Base-by-base conservation (phyloP, 305 asterid genomes). In the Fraxinus sp. region DNA sequence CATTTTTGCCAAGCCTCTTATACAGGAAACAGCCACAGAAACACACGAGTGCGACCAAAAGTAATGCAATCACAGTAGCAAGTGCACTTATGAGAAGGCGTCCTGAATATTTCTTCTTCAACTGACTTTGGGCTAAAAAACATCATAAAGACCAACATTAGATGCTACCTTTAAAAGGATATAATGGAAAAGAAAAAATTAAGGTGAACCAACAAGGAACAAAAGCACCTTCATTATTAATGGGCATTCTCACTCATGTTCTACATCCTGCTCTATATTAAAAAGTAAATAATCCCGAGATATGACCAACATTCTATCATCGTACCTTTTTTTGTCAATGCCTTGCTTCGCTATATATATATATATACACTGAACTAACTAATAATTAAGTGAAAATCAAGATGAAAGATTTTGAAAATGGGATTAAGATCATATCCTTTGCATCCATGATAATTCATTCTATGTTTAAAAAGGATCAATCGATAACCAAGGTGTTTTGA, bases 1-100 rank as follows among this genome's bases (percentile, higher is more conserved):
- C 98, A 82, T 89, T 89, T 92, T 95, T 96, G 77, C 95, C 97
- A 78, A 95, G 96, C 89, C 97, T 95, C 88, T 96, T 96, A 87
- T 96, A 93, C 83, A 95, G 91, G 89, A 89, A 93, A 86, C 99
- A 96, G 28, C 98, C 97, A 95, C 99, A 95, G 93, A 93, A 96
- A 89, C 99, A 96, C 97, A 96, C 95, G 8, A 96, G 94, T 52
- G 99, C 99, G 57, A 96, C 98, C 86, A 95, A 89, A 89, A 96
- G 98, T 89, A 96, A 87, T 1, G 97, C 99, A 82, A 97, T 98
- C 76, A 96, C 93, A 43, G 99, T 96, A 85, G 98, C 98, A 79
- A 94, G 86, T 64, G 99, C 97, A 88, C 98, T 95, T 85, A 93
- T 88, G 78, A 95, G 96, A 78, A 96, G 94, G 86, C 94, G 64